A percentile compares a stretch with the other conserved stretches of the same genome.
These are phyloP conservation scores for Hyphopichia burtonii DNA, from an alignment of 1,139 yeast genomes.

Conservation along the genomic window DNA sequence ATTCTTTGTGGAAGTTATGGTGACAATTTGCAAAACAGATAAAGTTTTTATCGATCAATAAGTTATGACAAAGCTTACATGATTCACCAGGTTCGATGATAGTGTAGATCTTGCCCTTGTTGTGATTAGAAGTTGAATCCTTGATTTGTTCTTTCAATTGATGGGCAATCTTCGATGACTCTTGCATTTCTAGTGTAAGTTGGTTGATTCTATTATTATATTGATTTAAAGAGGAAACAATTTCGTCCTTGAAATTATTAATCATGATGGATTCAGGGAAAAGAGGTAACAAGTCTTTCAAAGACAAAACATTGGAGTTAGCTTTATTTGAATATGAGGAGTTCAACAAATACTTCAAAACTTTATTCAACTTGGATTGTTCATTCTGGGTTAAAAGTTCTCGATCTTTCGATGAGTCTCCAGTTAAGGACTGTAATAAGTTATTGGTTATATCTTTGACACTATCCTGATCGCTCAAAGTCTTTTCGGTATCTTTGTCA, in stretches of 20 bases:
- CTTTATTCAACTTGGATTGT: constrained; percentile 16
- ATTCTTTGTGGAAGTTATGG: constrained; percentile 88
- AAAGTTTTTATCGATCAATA: constrained; percentile 72
- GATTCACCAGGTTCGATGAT: constrained; percentile 82
- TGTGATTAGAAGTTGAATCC: constrained; percentile 46
- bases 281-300: constrained; percentile 80
- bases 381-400: constrained; percentile 3
- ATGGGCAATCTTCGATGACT: constrained; percentile 63
- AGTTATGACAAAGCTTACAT: constrained; percentile 67
- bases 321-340: constrained; percentile 19
- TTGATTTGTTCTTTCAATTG: constrained; percentile 61
- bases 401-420: constrained; percentile 1
- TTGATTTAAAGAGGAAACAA: constrained; percentile 72
- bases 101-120: constrained; percentile 28
- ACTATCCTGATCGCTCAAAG: constrained; percentile 2
- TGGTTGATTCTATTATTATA: constrained; percentile 65
- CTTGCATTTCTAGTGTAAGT: constrained; percentile 74
- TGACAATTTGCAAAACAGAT: constrained; percentile 81
- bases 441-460: constrained; percentile 9
- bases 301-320: constrained; percentile 41
- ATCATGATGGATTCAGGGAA: constrained; percentile 83
- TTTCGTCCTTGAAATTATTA: constrained; percentile 80
- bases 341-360: constrained; percentile 26
- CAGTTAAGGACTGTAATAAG: constrained; percentile 7
- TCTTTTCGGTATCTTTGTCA: background rate